Conservation (phyloP, 495 filamentous ascomycete genomes). For the Aspergillus ostianus region DNA sequence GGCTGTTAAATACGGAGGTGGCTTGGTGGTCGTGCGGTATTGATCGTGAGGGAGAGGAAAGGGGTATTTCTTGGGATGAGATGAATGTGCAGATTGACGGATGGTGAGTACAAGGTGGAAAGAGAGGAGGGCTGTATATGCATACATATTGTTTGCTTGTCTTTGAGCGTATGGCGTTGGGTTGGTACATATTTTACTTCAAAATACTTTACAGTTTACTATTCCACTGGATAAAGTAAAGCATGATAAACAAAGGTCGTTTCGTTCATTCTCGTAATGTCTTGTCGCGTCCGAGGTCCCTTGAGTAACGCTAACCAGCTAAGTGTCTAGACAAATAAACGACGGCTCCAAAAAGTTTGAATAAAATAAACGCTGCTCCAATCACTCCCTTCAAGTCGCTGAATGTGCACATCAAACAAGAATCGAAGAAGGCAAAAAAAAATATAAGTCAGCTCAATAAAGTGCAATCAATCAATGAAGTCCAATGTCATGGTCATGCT, state of each 20-base stretch:
- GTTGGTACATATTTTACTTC: background rate
- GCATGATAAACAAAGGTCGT: background rate
- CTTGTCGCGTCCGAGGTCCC: background rate
- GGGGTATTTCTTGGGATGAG: too few species aligned
- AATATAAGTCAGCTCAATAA: background rate
- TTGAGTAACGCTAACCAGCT: background rate
- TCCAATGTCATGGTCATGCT: background rate
- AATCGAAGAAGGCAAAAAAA: conserved; percentile 3
- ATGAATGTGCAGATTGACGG: too few species aligned
- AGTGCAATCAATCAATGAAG: background rate
- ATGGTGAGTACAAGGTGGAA: too few species aligned
- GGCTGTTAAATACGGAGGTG: too few species aligned
- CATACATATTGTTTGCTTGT: conserved; percentile 1
- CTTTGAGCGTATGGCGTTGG: background rate
- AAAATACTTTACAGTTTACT: too few species aligned
- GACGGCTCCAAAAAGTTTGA: background rate
- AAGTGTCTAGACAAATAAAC: background rate
- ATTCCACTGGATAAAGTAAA: too few species aligned
- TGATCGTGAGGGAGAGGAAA: too few species aligned
- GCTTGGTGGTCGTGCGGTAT: too few species aligned
- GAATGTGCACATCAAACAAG: background rate
- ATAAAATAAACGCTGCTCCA: background rate
- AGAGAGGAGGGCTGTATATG: background rate
- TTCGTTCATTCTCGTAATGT: background rate
- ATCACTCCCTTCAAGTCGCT: conserved; percentile 1